Conservation (phyloP, 495 filamentous ascomycete genomes). For the Bacidia gigantensis region DNA sequence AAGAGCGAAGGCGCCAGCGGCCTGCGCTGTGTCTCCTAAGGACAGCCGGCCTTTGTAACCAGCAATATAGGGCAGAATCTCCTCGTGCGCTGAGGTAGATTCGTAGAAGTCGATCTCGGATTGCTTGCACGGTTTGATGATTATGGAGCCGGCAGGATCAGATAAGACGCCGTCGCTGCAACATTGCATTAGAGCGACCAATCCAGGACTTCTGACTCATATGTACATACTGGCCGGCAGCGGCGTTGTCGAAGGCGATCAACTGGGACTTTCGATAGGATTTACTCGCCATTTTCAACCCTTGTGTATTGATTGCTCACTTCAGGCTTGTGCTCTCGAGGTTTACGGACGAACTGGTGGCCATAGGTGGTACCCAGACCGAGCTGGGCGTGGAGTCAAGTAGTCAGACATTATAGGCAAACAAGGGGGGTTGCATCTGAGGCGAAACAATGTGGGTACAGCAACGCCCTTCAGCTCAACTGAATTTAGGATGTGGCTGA, state of each 20-base stretch:
- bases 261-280: constrained; percentile 36
- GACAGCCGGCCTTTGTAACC: constrained; percentile 67
- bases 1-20: constrained; percentile 16
- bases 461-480: too few relatives aligned
- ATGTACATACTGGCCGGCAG: constrained; percentile 81
- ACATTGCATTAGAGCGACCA: constrained; percentile 3
- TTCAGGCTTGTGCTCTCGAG: not conserved
- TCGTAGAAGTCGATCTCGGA: constrained; percentile 91
- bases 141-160: constrained; percentile 66
- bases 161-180: constrained; percentile 80
- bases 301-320: not conserved
- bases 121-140: constrained; percentile 88
- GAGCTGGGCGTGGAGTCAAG: too few relatives aligned
- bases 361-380: too few relatives aligned
- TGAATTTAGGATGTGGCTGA: too few relatives aligned
- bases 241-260: constrained; percentile 62
- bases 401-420: too few relatives aligned
- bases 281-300: constrained; percentile 11
- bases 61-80: constrained; percentile 68
- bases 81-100: constrained; percentile 51
- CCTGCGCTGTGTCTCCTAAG: constrained; percentile 17
- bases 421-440: too few relatives aligned
- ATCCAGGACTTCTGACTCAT: not conserved
- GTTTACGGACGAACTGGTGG: not conserved
- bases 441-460: too few relatives aligned